phyloP scores from a whole-genome alignment of 331 rosid genomes.

The Acacia pycnantha region DNA sequence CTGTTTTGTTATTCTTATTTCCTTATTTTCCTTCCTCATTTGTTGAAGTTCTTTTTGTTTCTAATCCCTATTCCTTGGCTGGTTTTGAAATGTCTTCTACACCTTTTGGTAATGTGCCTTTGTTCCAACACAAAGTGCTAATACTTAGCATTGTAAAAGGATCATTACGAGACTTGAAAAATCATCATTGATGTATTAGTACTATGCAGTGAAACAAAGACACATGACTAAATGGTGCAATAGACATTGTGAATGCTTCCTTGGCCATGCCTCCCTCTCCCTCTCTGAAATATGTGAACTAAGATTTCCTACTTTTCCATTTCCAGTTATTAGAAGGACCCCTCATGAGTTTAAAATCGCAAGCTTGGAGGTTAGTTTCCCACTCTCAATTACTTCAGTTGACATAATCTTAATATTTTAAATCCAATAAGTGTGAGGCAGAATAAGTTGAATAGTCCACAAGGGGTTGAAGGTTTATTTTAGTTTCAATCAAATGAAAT shows the following conservation, averaged over 20 bases:
- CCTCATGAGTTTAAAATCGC: slow-evolving; percentile 98
- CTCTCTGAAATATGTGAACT: slow-evolving; percentile 22
- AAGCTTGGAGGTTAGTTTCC: slow-evolving; percentile 82
- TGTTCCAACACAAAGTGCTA: background rate
- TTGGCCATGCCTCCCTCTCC: background rate
- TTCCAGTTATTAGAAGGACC: slow-evolving; percentile 90
- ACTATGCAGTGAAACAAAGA: background rate
- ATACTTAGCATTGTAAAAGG: background rate
- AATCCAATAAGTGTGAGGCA: background rate
- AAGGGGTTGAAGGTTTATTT: background rate
- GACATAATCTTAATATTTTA: slow-evolving; percentile 15
- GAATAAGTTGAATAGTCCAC: slow-evolving; percentile 19
- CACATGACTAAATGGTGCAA: background rate
- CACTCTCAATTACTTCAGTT: background rate
- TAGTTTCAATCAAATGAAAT: background rate
- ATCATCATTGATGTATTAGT: background rate
- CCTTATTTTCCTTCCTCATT: background rate
- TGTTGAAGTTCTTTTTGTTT: background rate
- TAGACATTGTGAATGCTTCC: background rate
- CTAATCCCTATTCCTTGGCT: background rate
- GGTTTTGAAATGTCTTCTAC: background rate
- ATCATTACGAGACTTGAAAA: background rate
- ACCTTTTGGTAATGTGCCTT: background rate
- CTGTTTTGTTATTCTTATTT: slow-evolving; percentile 5
- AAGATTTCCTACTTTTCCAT: slow-evolving; percentile 5